Evolutionary conservation across 2,329 filamentous ascomycete species (phyloP).

Genomic region (Claviceps sp.): DNA sequence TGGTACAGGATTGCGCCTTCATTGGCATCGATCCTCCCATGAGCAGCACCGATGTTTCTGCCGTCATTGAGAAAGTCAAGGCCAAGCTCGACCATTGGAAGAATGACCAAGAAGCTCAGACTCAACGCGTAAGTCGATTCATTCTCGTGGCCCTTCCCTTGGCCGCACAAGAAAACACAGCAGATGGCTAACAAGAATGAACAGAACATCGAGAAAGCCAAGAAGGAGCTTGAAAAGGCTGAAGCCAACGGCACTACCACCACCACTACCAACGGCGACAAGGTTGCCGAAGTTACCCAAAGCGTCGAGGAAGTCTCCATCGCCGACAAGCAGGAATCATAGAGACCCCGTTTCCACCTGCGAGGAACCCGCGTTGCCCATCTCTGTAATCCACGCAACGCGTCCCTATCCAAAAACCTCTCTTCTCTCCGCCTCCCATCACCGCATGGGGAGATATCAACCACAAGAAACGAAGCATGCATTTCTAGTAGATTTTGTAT

Average conservation of each 20-base stretch:
- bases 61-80: conserved; percentile 75
- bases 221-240: conserved; percentile 76
- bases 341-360: conserved; percentile 4
- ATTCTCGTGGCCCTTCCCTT: not conserved
- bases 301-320: conserved; percentile 39
- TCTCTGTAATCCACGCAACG: not conserved
- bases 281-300: conserved; percentile 39
- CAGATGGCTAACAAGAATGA: not conserved
- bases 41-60: conserved; percentile 68
- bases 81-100: conserved; percentile 89
- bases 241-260: conserved; percentile 32
- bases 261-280: conserved; percentile 31
- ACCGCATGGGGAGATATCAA: too few species aligned
- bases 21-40: conserved; percentile 81
- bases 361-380: not conserved
- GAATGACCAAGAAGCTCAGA: conserved; percentile 77
- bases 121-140: conserved; percentile 62
- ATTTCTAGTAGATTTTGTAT: too few species aligned
- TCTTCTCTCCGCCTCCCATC: not conserved
- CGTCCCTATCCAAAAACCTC: too few species aligned
- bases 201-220: conserved; percentile 91
- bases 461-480: too few species aligned
- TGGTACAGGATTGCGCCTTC: conserved; percentile 80
- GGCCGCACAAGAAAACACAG: not conserved
- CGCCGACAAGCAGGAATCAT: conserved; percentile 38